These are phyloP conservation scores for Phytophthora cryptogea DNA, from an alignment of 352 stramenopile genomes.

Conservation along the genomic window DNA sequence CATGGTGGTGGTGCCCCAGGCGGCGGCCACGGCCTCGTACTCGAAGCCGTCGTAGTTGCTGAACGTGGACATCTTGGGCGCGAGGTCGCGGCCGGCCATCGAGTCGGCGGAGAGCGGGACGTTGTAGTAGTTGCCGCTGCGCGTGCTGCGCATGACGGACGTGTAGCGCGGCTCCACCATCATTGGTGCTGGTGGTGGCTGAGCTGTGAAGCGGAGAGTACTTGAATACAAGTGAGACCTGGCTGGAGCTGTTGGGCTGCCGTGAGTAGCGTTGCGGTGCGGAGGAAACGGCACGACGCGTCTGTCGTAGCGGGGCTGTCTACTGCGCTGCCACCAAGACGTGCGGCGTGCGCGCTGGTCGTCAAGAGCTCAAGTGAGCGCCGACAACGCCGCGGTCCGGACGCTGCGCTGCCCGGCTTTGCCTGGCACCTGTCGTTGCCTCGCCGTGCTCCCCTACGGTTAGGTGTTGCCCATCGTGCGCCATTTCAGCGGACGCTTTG, in stretches of 20 bases:
- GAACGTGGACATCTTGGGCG: constrained; percentile 26
- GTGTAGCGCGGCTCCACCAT: constrained; percentile 51
- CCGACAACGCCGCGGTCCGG: not conserved
- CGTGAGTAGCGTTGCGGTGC: constrained; percentile 14
- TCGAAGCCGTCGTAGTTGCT: constrained; percentile 20
- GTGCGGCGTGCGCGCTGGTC: constrained; percentile 23
- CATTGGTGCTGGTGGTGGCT: constrained; percentile 4
- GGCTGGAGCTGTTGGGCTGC: not conserved
- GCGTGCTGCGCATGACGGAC: constrained; percentile 60
- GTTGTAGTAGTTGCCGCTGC: constrained; percentile 69
- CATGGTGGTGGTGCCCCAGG: constrained; percentile 49
- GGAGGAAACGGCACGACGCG: constrained; percentile 8
- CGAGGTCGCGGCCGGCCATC: constrained; percentile 16
- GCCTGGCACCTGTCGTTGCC: constrained; percentile 10
- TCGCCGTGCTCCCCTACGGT: constrained; percentile 22
- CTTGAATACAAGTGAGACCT: constrained; percentile 20
- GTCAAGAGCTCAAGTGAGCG: constrained; percentile 38
- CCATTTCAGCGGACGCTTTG: constrained; percentile 27
- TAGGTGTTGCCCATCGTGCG: constrained; percentile 31
- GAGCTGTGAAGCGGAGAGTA: too few species aligned
- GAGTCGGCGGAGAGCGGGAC: constrained; percentile 41
- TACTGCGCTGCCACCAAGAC: constrained; percentile 20
- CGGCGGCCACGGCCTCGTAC: constrained; percentile 36
- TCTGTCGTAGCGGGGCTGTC: not conserved
- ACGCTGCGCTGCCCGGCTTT: constrained; percentile 3